Evolutionary conservation across 495 filamentous ascomycete species (phyloP), one percentile per base, ranked within the genome.

Genomic region (Oleoguttula mirabilis): DNA sequence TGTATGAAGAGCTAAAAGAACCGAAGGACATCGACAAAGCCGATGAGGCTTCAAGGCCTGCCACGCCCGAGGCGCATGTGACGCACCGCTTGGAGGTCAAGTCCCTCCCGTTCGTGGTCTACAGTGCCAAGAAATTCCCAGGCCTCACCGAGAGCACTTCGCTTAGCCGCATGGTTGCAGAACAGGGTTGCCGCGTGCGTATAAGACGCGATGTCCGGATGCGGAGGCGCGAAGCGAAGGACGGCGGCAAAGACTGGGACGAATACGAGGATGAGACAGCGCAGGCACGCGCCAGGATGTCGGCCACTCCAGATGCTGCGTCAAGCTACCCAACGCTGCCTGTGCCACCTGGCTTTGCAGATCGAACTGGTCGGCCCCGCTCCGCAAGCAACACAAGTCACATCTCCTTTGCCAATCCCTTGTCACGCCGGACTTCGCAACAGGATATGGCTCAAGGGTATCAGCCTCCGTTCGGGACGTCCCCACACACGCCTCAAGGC

Each of bases 61-160:
- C 39, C 14, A 24, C 60, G 67, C 36, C 68, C n/a, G 49, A 48
- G 10, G 54, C 55, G 14, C 57, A 66, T 35, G 60, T 66, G 15
- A 60, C 79, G 39, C 81, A 80, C 59, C 71, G 92, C n/a, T 68
- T 95, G 63, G 86, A 94, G 57, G 83, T 95, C 43, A 85, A 92
- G 63, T 92, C 88, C 0, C 63, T 69, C 16, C 79, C 84, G 1
- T 98, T 98, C 58, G 76, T 70, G 4, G 92, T 96, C 8, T 98
- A 78, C 66, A 94, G 87, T 53, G 90, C 90, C 19, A 98, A 98
- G 76, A 98, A 95, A 67, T 98, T 98, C 67, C 90, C 90, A 27
- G 90, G 90, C 10, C 65, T 98, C 51, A 78, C 84, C 1, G 88
- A 90, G 61, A 94, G 86, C 62, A 98, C 90, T 0, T 66, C 71